Base-by-base conservation (phyloP, 164 flowering plant genomes). In the Buxus sempervirens region DNA sequence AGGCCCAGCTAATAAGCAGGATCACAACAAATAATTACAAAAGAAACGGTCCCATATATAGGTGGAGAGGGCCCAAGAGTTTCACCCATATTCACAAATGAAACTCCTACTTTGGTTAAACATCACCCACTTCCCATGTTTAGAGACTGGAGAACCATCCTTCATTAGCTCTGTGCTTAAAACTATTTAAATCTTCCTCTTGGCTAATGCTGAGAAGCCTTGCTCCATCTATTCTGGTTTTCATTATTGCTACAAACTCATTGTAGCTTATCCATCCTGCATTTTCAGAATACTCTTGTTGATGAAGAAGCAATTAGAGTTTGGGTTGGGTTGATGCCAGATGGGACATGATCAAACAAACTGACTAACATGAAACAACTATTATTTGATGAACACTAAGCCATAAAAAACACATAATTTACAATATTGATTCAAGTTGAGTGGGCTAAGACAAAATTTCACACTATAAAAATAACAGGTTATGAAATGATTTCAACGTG, bases 161-260 rank as follows among this genome's bases (percentile, higher is more conserved):
- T 90, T 93, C 93, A 90, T 87, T 73, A 93, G 77, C 72, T 84
- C 88, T 38, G 89, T 66, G 79, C 98, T 93, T 24, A n/a, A 93
- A 83, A 67, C 89, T 93, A 76, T 93, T n/a, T 90, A 75, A 90
- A 93, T 80, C 98, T 84, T 64, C 92, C 98, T 81, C 96, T 84
- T 4, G 96, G 90, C 72, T 90, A 93, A 76, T 90, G 96, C 36
- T 96, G 82, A 69, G 96, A 93, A 54, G 96, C 96, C 82, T 93
- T 93, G 81, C 96, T 90, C 96, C 96, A 93, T 93, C 98, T 15
- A 96, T 93, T 60, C 98, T 96, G 8, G 98, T 89, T 77, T 90
- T 93, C 98, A 93, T 93, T 96, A 93, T 93, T 0, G 96, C 90
- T 15, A 72, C 90, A 73, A 93, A 93, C 78, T 93, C 98, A 51